Conservation (phyloP, 2,329 filamentous ascomycete genomes). For the Alternaria hordeiaustralica region DNA sequence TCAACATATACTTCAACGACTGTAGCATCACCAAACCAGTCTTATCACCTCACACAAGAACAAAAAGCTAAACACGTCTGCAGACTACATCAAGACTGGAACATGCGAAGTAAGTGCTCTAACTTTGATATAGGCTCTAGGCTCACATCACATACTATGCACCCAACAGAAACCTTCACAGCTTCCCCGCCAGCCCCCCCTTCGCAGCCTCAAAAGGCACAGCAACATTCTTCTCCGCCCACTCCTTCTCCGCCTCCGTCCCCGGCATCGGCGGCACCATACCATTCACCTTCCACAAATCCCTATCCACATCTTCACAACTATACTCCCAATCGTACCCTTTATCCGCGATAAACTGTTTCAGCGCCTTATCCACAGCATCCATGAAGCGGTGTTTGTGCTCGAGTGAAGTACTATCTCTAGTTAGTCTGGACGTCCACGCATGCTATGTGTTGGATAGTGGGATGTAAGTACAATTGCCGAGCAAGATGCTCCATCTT, state of each 20-base stretch:
- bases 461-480: background rate
- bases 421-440: background rate
- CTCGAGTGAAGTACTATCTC: background rate
- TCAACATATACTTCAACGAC: no score
- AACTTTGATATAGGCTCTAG: no score
- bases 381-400: constrained; percentile 16
- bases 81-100: no score
- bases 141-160: no score
- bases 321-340: constrained; percentile 56
- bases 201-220: constrained; percentile 25
- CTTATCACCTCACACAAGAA: no score
- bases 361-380: constrained; percentile 44
- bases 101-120: no score
- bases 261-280: constrained; percentile 45
- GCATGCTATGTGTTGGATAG: no score
- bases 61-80: no score
- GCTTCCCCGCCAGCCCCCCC: constrained; percentile 13
- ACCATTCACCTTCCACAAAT: constrained; percentile 55
- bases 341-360: constrained; percentile 50
- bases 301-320: constrained; percentile 52
- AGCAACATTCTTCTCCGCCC: constrained; percentile 35
- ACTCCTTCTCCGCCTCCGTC: constrained; percentile 47
- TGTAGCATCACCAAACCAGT: no score
- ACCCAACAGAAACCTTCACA: background rate
- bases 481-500: constrained; percentile 44